These are phyloP conservation scores for Apiotrichum sp. DNA, from an alignment of 1,284 basidiomycete species.

Conservation along the genomic window DNA sequence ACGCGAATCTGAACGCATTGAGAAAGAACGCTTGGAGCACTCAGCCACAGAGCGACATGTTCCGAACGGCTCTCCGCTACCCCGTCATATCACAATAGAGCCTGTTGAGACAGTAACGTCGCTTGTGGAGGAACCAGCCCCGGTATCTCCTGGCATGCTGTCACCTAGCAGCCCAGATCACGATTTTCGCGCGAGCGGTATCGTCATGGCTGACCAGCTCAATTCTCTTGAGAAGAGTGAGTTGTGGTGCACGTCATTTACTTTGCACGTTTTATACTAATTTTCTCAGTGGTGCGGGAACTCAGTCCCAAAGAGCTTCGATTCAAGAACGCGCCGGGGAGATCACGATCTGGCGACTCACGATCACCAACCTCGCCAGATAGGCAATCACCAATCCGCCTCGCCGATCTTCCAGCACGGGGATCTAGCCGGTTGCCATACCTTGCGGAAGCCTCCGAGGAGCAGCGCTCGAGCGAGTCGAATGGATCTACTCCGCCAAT, in stretches of 20 bases:
- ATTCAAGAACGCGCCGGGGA: conserved; percentile 14
- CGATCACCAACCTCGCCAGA: neutral
- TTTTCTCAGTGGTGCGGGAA: conserved; percentile 36
- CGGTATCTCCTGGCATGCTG: neutral
- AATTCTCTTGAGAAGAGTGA: conserved; percentile 38
- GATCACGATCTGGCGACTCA: neutral
- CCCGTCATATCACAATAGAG: neutral
- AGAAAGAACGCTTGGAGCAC: neutral
- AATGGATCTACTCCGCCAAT: neutral
- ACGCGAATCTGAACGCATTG: neutral
- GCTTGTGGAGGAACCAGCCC: conserved; percentile 18
- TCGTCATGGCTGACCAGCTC: conserved; percentile 45
- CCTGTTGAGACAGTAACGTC: conserved; percentile 4
- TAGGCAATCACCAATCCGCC: neutral
- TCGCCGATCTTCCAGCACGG: conserved; percentile 6
- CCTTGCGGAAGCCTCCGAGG: neutral
- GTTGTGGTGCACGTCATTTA: neutral
- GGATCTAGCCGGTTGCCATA: conserved; percentile 12
- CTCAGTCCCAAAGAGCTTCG: conserved; percentile 43
- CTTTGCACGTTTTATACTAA: neutral
- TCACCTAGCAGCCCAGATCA: conserved; percentile 11
- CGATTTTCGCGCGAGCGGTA: conserved; percentile 36
- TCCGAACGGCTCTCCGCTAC: neutral
- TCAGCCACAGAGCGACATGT: too few relatives aligned
- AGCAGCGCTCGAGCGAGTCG: neutral